Evolutionary conservation across 2,329 filamentous ascomycete species (phyloP).

Genomic region (Zymoseptoria crescenta): DNA sequence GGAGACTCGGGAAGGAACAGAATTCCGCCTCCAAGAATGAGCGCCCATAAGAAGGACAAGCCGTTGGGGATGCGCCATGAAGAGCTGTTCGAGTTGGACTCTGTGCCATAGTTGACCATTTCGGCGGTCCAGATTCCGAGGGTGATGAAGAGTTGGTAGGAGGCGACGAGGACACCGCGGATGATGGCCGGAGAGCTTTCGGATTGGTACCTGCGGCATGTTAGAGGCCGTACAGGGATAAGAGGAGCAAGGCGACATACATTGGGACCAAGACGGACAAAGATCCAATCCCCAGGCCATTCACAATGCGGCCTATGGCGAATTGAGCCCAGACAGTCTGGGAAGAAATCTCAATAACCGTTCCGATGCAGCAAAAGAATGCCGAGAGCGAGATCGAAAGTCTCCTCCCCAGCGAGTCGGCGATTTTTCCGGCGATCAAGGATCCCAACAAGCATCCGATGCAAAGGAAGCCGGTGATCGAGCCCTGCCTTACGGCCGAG

Average conservation of each 20-base stretch:
- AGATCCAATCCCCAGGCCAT: slow-evolving; percentile 38
- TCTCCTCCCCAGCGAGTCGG: slow-evolving; percentile 45
- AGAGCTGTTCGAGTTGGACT: slow-evolving; percentile 14
- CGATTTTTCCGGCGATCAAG: slow-evolving; percentile 39
- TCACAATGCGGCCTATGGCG: slow-evolving; percentile 41
- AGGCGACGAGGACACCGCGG: slow-evolving; percentile 54
- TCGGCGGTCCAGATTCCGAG: slow-evolving; percentile 34
- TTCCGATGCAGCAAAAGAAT: slow-evolving; percentile 35
- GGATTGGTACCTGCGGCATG: slow-evolving; percentile 44
- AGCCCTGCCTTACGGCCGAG: slow-evolving; percentile 29
- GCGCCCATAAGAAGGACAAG: slow-evolving; percentile 26
- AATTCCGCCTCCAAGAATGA: slow-evolving; percentile 28
- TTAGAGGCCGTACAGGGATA: background rate
- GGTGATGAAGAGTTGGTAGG: slow-evolving; percentile 41
- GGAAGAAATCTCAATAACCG: slow-evolving; percentile 38
- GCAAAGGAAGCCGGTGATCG: slow-evolving; percentile 38
- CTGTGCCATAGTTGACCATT: slow-evolving; percentile 27
- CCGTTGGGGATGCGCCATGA: slow-evolving; percentile 29
- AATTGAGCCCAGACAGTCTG: slow-evolving; percentile 36
- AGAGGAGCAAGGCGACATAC: slow-evolving; percentile 9
- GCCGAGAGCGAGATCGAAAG: slow-evolving; percentile 44
- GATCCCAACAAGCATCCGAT: slow-evolving; percentile 38
- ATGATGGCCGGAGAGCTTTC: slow-evolving; percentile 56
- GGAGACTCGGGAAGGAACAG: slow-evolving; percentile 28
- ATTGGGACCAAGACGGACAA: slow-evolving; percentile 54